phyloP scores from a whole-genome alignment of 169 alveolate species.

The Cryptosporidium sp. region DNA sequence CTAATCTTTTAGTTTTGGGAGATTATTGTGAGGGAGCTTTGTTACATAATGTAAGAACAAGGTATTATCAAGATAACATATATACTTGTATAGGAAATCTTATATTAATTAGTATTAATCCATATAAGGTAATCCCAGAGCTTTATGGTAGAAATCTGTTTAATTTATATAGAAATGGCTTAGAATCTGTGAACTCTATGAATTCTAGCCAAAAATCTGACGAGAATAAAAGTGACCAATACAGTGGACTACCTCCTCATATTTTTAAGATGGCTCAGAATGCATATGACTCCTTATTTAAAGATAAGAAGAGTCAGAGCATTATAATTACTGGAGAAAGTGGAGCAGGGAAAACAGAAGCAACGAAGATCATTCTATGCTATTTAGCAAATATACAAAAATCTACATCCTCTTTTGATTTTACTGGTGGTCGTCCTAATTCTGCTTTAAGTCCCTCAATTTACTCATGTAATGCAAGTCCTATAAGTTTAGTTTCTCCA shows the following conservation, averaged over 20 bases:
- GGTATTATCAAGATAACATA: conserved; percentile 82
- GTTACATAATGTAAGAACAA: conserved; percentile 84
- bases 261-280: conserved; percentile 88
- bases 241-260: conserved; percentile 87
- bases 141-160: conserved; percentile 43
- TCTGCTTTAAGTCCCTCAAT: conserved; percentile 9
- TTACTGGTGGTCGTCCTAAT: neutral
- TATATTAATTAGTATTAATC: conserved; percentile 89
- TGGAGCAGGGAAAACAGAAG: conserved; percentile 95
- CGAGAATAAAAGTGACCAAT: neutral
- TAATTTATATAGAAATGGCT: conserved; percentile 47
- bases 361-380: conserved; percentile 89
- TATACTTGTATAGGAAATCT: conserved; percentile 89
- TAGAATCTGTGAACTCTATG: neutral
- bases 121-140: conserved; percentile 79
- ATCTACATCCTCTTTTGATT: neutral
- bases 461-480: conserved; percentile 20
- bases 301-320: conserved; percentile 88
- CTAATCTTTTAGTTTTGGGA: conserved; percentile 84
- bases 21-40: conserved; percentile 89
- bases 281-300: conserved; percentile 84
- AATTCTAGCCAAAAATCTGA: neutral
- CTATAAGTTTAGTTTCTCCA: conserved; percentile 1
- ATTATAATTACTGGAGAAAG: conserved; percentile 93
- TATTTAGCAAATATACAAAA: conserved; percentile 85